These are phyloP conservation scores for Gautieria morchelliformis DNA, from an alignment of 768 basidiomycete genomes.

Conservation along the genomic window DNA sequence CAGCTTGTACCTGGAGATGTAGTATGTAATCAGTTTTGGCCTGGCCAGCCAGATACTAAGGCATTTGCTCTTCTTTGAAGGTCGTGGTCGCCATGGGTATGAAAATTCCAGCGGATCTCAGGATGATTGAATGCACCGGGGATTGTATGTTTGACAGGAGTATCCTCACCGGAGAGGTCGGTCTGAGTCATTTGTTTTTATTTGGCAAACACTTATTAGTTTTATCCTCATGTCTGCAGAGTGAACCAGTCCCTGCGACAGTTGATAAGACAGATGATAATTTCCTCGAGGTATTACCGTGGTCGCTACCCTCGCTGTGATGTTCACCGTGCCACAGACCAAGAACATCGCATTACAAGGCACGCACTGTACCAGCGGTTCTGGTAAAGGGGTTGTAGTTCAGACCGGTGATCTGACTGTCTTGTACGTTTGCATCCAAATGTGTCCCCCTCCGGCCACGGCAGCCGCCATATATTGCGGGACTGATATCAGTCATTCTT, in stretches of 20 bases:
- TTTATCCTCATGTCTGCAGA: slow-evolving; percentile 19
- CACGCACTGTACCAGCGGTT: slow-evolving; percentile 41
- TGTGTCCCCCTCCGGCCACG: not conserved
- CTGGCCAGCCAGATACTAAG: not conserved
- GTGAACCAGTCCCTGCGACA: slow-evolving; percentile 17
- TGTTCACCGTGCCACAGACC: slow-evolving; percentile 26
- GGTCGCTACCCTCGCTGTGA: not conserved
- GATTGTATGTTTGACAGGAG: slow-evolving; percentile 56
- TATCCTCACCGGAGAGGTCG: slow-evolving; percentile 55
- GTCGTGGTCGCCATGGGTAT: slow-evolving; percentile 54
- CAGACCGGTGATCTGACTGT: slow-evolving; percentile 42
- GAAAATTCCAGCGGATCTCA: slow-evolving; percentile 62
- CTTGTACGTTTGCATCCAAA: slow-evolving; percentile 30
- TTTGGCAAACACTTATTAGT: slow-evolving; percentile 17
- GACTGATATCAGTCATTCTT: slow-evolving; percentile 1
- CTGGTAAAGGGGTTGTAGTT: slow-evolving; percentile 38
- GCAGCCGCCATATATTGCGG: too few species aligned
- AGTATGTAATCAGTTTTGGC: not conserved
- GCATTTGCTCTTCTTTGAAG: not conserved
- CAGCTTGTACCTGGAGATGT: slow-evolving; percentile 63
- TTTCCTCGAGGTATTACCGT: slow-evolving; percentile 11
- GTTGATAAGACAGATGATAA: slow-evolving; percentile 25
- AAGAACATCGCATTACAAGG: slow-evolving; percentile 54
- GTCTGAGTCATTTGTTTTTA: slow-evolving; percentile 17
- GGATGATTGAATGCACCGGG: slow-evolving; percentile 46